Base-by-base conservation (phyloP, 2,329 filamentous ascomycete genomes). In the Bipolaris gigantea region DNA sequence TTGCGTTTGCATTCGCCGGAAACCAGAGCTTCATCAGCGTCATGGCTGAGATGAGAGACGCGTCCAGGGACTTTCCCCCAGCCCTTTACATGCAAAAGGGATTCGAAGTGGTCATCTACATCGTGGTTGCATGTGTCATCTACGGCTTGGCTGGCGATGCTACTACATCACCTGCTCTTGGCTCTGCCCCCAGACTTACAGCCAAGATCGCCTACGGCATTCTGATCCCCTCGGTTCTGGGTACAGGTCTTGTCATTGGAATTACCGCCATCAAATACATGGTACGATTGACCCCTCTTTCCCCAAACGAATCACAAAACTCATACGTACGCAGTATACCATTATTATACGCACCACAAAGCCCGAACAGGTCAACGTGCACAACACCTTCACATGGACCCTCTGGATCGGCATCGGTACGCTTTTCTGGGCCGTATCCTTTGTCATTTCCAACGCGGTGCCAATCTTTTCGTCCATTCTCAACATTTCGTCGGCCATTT, bases 201-300 rank as follows among this genome's bases (percentile, higher is more conserved):
- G 79, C 82, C 18, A 88, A 89, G 67, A 77, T 87, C 15, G 87
- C 88, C 11, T 89, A 85, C 73, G 86, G 85, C 18, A 77, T 89
- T 50, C 85, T 87, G 1, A 79, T 86, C 4, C 86, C 86, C 18
- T 89, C 88, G 1, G 89, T 89, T 50, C 77, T 89, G 38, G 84
- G 89, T 44, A 85, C 87, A 0, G 87, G 86, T 46, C 85, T 89
- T 4, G 87, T 90, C 53, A 86, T 88, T 65, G 85, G 83, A 13
- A 84, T 88, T 60, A 83, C 89, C 2, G 85, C 85, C 2, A 80
- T 80, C 47, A 88, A 87, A 64, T 86, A 86, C 64, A 77, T 88
- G 60, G 45, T 48, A 34, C 10, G 48, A 18, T 19, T 8, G 10
- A 11, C n/a, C 18, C 5, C 40, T 1, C 2, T 2, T 11, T 3